Evolutionary conservation across 371 early-diverging fungal species (phyloP).

Genomic region (Zancudomyces culisetae): DNA sequence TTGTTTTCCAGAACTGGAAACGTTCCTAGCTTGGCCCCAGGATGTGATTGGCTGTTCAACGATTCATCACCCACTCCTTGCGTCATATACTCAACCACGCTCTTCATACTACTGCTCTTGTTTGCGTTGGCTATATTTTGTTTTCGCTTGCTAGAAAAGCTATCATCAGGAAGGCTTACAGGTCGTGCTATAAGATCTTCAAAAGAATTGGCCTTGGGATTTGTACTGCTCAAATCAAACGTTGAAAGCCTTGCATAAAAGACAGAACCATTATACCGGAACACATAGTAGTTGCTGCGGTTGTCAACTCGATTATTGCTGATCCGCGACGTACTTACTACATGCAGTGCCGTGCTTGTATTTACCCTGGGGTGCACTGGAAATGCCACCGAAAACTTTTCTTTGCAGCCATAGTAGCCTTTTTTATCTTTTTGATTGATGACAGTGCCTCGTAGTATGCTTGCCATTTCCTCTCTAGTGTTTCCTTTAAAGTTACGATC

Average conservation of each 20-base stretch:
- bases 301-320: conserved; percentile 18
- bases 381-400: conserved; percentile 15
- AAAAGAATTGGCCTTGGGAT: too few relatives aligned
- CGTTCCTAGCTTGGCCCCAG: too few relatives aligned
- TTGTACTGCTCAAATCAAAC: too few relatives aligned
- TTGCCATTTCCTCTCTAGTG: not conserved
- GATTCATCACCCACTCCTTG: too few relatives aligned
- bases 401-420: conserved; percentile 12
- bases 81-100: too few relatives aligned
- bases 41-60: too few relatives aligned
- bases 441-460: conserved; percentile 10
- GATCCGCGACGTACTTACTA: conserved; percentile 14
- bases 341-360: conserved; percentile 10
- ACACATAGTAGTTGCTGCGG: conserved; percentile 19
- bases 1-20: too few relatives aligned
- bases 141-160: too few relatives aligned
- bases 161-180: too few relatives aligned
- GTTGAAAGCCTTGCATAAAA: conserved; percentile 18
- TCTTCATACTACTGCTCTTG: too few relatives aligned
- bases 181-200: too few relatives aligned
- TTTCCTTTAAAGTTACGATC: not conserved
- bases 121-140: too few relatives aligned
- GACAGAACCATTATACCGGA: conserved; percentile 16
- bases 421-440: conserved; percentile 11
- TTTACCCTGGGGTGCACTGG: conserved; percentile 20